These are phyloP conservation scores for Rhodosporidiobolus sp. DNA, from an alignment of 768 basidiomycete species.

Conservation along the genomic window DNA sequence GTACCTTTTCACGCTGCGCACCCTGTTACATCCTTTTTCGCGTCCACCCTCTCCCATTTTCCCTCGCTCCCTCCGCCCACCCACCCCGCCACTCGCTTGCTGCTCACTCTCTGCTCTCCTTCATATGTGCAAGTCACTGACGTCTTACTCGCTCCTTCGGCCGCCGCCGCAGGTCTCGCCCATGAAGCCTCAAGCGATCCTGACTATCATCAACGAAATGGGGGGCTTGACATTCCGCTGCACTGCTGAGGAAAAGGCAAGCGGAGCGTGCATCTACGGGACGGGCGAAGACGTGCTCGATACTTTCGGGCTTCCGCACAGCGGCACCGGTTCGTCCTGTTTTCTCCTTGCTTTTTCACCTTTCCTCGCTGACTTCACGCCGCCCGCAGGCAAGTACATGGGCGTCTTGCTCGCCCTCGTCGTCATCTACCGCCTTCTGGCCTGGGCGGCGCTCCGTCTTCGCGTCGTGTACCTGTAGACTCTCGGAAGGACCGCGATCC, in stretches of 20 bases:
- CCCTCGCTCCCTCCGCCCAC: too few species aligned
- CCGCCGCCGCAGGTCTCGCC: conserved; percentile 23
- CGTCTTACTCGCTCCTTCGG: neutral
- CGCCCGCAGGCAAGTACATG: conserved; percentile 30
- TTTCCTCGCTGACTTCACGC: neutral
- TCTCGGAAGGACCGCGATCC: too few species aligned
- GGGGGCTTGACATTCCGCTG: conserved; percentile 48
- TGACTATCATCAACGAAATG: conserved; percentile 51
- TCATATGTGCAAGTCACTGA: too few species aligned
- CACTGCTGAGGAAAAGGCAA: conserved; percentile 41
- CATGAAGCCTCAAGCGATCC: conserved; percentile 45
- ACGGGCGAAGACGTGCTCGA: conserved; percentile 49
- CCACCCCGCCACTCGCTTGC: too few species aligned
- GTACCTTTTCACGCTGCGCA: too few species aligned
- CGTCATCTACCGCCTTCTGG: conserved; percentile 45
- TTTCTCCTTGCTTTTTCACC: too few species aligned
- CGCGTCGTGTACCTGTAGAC: conserved; percentile 14
- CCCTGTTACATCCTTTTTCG: too few species aligned
- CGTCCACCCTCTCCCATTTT: too few species aligned
- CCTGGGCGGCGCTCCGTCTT: conserved; percentile 38
- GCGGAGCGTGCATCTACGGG: conserved; percentile 49
- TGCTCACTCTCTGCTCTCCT: neutral
- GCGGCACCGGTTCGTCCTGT: conserved; percentile 4
- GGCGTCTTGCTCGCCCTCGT: conserved; percentile 45
- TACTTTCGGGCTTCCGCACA: conserved; percentile 43